Percentiles rank a stretch among this genome's conserved stretches.
Evolutionary conservation across 768 basidiomycete species (phyloP).

Genomic region (Cystobasidium ongulense): DNA sequence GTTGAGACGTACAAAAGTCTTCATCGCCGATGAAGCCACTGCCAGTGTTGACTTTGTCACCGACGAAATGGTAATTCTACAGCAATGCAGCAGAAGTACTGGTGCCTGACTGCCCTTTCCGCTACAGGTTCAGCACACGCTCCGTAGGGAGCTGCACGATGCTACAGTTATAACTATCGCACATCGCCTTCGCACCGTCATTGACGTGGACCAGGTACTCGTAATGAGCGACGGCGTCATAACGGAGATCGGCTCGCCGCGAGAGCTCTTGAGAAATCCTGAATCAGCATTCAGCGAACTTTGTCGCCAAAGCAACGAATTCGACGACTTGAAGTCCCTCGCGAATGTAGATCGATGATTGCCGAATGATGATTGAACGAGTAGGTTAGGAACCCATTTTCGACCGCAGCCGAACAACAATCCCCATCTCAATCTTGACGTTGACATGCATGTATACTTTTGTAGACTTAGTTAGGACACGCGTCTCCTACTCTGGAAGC

Average conservation of each 20-base stretch:
- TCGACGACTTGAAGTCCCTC: slow-evolving; percentile 33
- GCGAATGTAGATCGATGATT: slow-evolving; percentile 24
- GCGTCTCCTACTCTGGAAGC: too few relatives aligned
- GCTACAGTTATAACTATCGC: slow-evolving; percentile 51
- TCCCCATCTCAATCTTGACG: too few relatives aligned
- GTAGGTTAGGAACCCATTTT: too few relatives aligned
- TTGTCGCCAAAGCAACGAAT: slow-evolving; percentile 39
- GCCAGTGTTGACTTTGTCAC: slow-evolving; percentile 46
- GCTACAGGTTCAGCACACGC: slow-evolving; percentile 45
- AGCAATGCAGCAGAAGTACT: background rate
- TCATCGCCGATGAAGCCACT: slow-evolving; percentile 50
- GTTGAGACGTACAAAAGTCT: slow-evolving; percentile 45
- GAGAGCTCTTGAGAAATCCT: slow-evolving; percentile 51
- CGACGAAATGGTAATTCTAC: slow-evolving; percentile 40
- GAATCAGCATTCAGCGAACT: slow-evolving; percentile 53
- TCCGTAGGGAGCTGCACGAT: slow-evolving; percentile 45
- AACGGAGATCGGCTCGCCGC: slow-evolving; percentile 66
- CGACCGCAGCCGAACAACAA: too few relatives aligned
- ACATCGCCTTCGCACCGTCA: slow-evolving; percentile 44
- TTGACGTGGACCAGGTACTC: slow-evolving; percentile 48
- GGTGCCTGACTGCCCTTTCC: background rate
- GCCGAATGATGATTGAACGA: too few relatives aligned
- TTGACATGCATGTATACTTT: too few relatives aligned
- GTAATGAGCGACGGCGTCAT: slow-evolving; percentile 58
- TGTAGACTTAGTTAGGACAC: too few relatives aligned